A percentile compares a stretch with the other conserved stretches of the same genome.
Conservation (phyloP, 2,329 filamentous ascomycete genomes). For the Aspergillus aculeatinus region DNA sequence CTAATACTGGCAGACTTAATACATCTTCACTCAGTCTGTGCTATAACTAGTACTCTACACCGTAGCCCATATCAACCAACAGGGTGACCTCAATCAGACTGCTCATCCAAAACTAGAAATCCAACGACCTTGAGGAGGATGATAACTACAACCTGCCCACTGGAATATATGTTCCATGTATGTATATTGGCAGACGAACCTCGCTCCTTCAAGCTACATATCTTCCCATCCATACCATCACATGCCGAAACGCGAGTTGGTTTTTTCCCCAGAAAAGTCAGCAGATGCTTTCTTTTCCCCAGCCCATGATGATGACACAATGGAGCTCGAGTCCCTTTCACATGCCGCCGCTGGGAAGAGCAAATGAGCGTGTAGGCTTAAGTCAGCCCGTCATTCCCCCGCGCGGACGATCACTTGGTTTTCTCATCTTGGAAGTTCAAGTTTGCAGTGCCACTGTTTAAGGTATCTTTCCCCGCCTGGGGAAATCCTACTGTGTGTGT, state of each 20-base stretch:
- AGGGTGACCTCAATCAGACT: no score
- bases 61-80: no score
- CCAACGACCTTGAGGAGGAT: no score
- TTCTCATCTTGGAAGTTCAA: neutral
- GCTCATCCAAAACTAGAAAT: no score
- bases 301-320: neutral
- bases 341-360: constrained; percentile 4
- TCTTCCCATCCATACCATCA: neutral
- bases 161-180: no score
- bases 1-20: no score
- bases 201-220: no score
- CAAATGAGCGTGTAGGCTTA: constrained; percentile 9
- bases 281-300: neutral
- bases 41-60: no score
- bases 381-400: constrained; percentile 13
- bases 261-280: constrained; percentile 1
- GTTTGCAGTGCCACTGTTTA: neutral
- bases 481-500: no score
- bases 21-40: no score
- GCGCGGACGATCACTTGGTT: neutral
- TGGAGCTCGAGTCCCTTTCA: constrained; percentile 5
- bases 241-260: neutral
- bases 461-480: neutral
- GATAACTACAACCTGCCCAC: no score
- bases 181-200: no score